phyloP scores from a whole-genome alignment of 176 grass and related monocot genomes.

The Bolboschoenus planiculmis region DNA sequence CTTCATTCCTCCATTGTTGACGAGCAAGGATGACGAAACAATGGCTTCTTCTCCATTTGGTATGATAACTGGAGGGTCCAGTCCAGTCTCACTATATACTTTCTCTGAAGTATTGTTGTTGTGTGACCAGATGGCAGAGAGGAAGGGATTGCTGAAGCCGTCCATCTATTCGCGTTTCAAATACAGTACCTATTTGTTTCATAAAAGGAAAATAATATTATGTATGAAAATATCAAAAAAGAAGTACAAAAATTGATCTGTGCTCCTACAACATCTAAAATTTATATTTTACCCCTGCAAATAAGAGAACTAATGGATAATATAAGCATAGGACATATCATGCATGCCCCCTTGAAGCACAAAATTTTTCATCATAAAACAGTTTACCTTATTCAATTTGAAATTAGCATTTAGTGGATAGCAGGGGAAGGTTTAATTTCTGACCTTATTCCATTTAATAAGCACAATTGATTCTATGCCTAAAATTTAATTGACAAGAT shows the following conservation, averaged over 20 bases:
- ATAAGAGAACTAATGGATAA: not conserved
- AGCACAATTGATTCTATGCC: not conserved
- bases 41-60: slow-evolving; percentile 8
- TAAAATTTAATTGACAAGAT: not conserved
- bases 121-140: not conserved
- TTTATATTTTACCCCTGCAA: not conserved
- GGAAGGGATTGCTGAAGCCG: not conserved
- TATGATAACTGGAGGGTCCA: not conserved
- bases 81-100: not conserved
- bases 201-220: not conserved
- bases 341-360: not conserved
- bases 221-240: not conserved
- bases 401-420: not conserved
- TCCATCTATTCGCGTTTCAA: not conserved
- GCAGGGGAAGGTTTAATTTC: not conserved
- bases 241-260: not conserved
- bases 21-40: not conserved
- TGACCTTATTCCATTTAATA: not conserved
- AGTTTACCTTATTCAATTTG: not conserved
- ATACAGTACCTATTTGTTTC: not conserved
- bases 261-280: not conserved
- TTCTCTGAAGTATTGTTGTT: slow-evolving; percentile 3
- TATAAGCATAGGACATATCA: not conserved
- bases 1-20: not conserved
- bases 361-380: not conserved